These are phyloP conservation scores for Sclerotinia borealis DNA, from an alignment of 2,329 filamentous ascomycete species.

Conservation along the genomic window DNA sequence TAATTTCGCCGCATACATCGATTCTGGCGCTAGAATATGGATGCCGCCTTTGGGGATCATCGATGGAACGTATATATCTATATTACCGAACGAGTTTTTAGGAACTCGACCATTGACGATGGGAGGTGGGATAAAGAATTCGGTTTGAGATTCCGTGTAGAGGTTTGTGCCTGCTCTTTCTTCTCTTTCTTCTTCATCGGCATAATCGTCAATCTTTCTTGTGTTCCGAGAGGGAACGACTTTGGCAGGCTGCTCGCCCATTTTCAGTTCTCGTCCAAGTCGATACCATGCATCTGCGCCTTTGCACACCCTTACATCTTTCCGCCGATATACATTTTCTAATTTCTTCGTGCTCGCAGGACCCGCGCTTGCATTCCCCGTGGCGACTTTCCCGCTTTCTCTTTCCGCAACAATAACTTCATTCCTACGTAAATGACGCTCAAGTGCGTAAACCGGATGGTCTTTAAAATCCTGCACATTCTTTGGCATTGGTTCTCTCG, in stretches of 20 bases:
- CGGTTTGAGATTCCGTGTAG: conserved; percentile 60
- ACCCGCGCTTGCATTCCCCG: conserved; percentile 48
- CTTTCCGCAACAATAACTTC: conserved; percentile 69
- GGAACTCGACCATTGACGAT: conserved; percentile 72
- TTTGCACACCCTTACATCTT: conserved; percentile 71
- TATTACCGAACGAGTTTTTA: conserved; percentile 89
- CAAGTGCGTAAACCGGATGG: conserved; percentile 77
- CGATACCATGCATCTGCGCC: conserved; percentile 90
- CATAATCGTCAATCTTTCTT: conserved; percentile 35
- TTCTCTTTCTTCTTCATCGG: conserved; percentile 36
- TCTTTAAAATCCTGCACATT: conserved; percentile 84
- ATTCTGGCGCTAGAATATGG: conserved; percentile 60
- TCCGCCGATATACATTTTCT: conserved; percentile 76
- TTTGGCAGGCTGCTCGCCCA: conserved; percentile 77
- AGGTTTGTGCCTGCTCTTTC: conserved; percentile 50
- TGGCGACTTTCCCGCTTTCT: conserved; percentile 70
- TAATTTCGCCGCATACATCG: conserved; percentile 65
- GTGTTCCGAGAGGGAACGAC: conserved; percentile 48
- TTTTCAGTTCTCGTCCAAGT: conserved; percentile 70
- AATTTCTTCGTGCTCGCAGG: conserved; percentile 37
- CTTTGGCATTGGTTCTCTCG: conserved; percentile 75
- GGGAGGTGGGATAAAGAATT: conserved; percentile 68
- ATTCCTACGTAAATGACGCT: conserved; percentile 75
- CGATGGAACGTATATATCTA: conserved; percentile 84
- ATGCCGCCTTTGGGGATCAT: conserved; percentile 83